A percentile compares a stretch with the other conserved stretches of the same genome.
Evolutionary conservation across 2,329 filamentous ascomycete species (phyloP).

Genomic region (Ceratocystis lukuohia): DNA sequence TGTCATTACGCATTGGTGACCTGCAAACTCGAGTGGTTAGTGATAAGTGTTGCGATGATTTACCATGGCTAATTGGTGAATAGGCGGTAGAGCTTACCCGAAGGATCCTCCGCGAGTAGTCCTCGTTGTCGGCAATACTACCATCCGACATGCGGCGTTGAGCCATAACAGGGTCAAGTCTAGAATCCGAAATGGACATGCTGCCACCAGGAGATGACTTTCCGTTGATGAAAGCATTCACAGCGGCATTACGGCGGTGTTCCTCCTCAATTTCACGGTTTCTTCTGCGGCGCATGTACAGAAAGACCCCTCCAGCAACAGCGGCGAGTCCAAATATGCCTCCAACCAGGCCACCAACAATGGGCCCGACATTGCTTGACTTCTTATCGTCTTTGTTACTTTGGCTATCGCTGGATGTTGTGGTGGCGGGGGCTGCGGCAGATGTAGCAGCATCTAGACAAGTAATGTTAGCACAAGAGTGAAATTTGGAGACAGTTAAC

Average conservation of each 20-base stretch:
- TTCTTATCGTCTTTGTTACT: conserved; percentile 21
- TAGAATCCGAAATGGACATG: conserved; percentile 64
- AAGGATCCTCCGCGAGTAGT: conserved; percentile 90
- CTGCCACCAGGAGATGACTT: conserved; percentile 49
- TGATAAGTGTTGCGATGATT: not conserved
- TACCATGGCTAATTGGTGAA: not conserved
- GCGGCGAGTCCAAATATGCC: conserved; percentile 59
- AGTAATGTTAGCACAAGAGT: conserved; percentile 5
- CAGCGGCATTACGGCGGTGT: conserved; percentile 65
- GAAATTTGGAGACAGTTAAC: not conserved
- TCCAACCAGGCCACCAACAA: conserved; percentile 78
- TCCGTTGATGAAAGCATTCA: conserved; percentile 60
- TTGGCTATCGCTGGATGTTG: conserved; percentile 17
- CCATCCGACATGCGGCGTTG: conserved; percentile 80
- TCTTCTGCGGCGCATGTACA: conserved; percentile 62
- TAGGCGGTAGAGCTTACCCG: conserved; percentile 49
- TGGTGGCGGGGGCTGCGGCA: conserved; percentile 24
- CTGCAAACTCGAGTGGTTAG: conserved; percentile 24
- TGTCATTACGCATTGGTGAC: conserved; percentile 44
- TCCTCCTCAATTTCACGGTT: conserved; percentile 72
- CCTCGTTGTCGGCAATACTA: conserved; percentile 92
- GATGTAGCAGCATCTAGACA: conserved; percentile 19
- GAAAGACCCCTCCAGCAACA: conserved; percentile 54
- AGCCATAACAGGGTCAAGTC: conserved; percentile 76
- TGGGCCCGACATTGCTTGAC: conserved; percentile 59